These are phyloP conservation scores for Ascocoryne sarcoides DNA, from an alignment of 2,329 filamentous ascomycete species.

Conservation along the genomic window DNA sequence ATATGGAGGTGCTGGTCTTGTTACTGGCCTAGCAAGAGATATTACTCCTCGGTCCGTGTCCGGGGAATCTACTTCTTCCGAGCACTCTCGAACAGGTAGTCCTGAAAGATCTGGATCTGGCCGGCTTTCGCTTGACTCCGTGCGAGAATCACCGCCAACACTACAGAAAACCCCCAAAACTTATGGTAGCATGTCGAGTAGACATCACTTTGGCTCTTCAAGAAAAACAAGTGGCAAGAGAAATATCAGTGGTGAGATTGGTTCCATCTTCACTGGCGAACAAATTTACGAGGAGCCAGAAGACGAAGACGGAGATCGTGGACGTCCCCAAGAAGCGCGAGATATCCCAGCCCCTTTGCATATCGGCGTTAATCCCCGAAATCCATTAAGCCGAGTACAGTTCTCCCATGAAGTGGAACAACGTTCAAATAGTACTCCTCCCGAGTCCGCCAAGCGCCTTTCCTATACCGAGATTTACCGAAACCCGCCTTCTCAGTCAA, in stretches of 20 bases:
- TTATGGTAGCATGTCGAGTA: constrained; percentile 20
- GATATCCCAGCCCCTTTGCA: constrained; percentile 40
- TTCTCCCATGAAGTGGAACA: constrained; percentile 34
- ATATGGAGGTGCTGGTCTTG: constrained; percentile 38
- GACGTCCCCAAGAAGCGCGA: constrained; percentile 20
- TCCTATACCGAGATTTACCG: constrained; percentile 65
- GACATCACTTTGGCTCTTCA: neutral
- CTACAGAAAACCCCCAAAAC: constrained; percentile 11
- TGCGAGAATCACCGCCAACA: constrained; percentile 8
- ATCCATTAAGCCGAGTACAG: constrained; percentile 55
- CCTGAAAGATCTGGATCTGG: constrained; percentile 12
- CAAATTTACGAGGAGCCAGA: constrained; percentile 87
- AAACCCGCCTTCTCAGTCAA: constrained; percentile 75
- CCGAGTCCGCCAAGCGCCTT: constrained; percentile 33
- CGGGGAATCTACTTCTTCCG: constrained; percentile 15
- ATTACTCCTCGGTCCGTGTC: constrained; percentile 26
- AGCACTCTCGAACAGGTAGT: constrained; percentile 1
- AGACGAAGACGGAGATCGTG: constrained; percentile 28
- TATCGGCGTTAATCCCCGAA: constrained; percentile 53
- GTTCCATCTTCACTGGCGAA: constrained; percentile 59
- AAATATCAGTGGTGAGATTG: constrained; percentile 60
- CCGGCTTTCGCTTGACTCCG: constrained; percentile 17
- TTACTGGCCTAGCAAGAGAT: constrained; percentile 25
- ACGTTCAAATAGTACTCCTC: constrained; percentile 36
- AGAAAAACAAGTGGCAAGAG: constrained; percentile 34